A percentile compares a stretch with the other conserved stretches of the same genome.
These are phyloP conservation scores for Phalaenopsis aphrodite DNA, from an alignment of 106 monocot species.

Conservation along the genomic window DNA sequence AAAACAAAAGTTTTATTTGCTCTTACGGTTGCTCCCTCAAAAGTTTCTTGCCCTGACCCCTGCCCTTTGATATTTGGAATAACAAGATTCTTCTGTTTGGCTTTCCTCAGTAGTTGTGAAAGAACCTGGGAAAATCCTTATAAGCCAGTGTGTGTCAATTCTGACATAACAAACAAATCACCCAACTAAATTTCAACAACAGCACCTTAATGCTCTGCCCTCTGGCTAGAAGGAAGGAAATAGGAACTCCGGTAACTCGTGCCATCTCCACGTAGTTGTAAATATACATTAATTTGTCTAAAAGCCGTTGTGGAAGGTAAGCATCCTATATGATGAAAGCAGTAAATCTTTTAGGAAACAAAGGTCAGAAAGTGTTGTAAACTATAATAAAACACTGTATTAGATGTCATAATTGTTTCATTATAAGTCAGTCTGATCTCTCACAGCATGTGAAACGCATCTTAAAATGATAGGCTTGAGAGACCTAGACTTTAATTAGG, in stretches of 20 bases:
- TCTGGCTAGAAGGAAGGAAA: conserved; percentile 89
- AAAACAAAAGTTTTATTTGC: not conserved
- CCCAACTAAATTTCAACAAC: not conserved
- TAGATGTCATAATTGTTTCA: not conserved
- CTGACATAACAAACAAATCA: not conserved
- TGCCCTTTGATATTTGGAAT: conserved; percentile 97
- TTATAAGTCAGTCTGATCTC: not conserved
- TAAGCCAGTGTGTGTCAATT: not conserved
- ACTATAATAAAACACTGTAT: not conserved
- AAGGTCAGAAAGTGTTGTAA: not conserved
- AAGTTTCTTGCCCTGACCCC: conserved; percentile 80
- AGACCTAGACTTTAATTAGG: not conserved
- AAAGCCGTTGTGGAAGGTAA: conserved; percentile 91
- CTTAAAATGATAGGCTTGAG: not conserved
- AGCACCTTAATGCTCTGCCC: conserved; percentile 97
- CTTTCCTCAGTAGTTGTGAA: conserved; percentile 93
- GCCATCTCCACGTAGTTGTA: conserved; percentile 99
- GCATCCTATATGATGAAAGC: conserved; percentile 69
- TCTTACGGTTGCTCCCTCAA: conserved; percentile 99
- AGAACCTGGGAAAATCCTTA: conserved; percentile 54
- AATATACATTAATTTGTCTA: conserved; percentile 94
- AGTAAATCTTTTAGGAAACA: not conserved
- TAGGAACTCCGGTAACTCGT: conserved; percentile 94
- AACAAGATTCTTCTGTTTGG: conserved; percentile 83
- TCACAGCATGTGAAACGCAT: not conserved